A percentile compares a stretch with the other conserved stretches of the same genome.
These are phyloP conservation scores for Sugiyamaella qingdaonensis DNA, from an alignment of 805 yeast genomes.

Conservation along the genomic window DNA sequence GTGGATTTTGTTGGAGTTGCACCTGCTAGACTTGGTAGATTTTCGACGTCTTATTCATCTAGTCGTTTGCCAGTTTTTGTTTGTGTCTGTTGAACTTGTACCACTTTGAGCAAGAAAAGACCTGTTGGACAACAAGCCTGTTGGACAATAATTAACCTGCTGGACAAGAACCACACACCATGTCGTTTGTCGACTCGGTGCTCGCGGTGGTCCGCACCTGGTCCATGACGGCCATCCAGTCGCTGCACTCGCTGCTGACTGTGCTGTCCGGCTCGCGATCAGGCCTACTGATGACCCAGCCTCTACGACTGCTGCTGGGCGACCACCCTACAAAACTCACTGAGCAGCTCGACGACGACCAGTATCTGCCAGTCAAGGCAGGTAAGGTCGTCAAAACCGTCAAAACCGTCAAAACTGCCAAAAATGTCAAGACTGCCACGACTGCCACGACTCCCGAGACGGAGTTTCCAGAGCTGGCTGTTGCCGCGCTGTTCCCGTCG, in stretches of 20 bases:
- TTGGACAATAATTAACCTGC: too few relatives aligned
- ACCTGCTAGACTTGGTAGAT: too few relatives aligned
- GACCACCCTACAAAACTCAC: not conserved
- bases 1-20: too few relatives aligned
- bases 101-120: too few relatives aligned
- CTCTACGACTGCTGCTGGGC: not conserved
- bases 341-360: not conserved
- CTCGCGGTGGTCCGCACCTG: not conserved
- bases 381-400: not conserved
- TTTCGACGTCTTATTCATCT: too few relatives aligned
- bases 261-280: not conserved
- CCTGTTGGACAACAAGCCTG: too few relatives aligned
- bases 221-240: not conserved
- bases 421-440: not conserved
- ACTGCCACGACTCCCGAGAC: not conserved
- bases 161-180: not conserved
- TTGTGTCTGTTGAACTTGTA: too few relatives aligned
- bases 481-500: not conserved
- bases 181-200: conserved; percentile 1
- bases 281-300: not conserved
- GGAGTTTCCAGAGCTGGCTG: too few relatives aligned
- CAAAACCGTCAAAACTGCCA: not conserved
- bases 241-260: not conserved
- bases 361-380: not conserved
- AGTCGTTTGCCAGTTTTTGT: too few relatives aligned